A percentile compares a stretch with the other conserved stretches of the same genome.
Evolutionary conservation across 768 basidiomycete species (phyloP).

Genomic region (Xerocomus potaroensis): DNA sequence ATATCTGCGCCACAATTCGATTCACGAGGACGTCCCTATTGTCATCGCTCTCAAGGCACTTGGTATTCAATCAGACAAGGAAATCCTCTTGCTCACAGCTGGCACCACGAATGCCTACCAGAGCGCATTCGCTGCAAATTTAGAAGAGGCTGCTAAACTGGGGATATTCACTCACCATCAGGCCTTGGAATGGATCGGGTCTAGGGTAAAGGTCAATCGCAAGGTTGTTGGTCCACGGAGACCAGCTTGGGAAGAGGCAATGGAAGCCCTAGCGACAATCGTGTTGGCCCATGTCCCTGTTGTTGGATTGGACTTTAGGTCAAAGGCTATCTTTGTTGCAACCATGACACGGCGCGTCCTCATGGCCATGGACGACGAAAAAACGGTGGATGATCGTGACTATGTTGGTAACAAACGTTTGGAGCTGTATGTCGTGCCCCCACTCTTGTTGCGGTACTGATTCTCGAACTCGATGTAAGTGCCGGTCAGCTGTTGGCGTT

Average conservation of each 20-base stretch:
- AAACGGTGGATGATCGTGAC: conserved; percentile 96
- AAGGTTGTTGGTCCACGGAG: conserved; percentile 76
- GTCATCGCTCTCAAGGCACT: conserved; percentile 95
- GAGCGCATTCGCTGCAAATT: conserved; percentile 78
- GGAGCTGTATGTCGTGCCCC: conserved; percentile 69
- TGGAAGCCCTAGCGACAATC: conserved; percentile 96
- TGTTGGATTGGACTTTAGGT: conserved; percentile 78
- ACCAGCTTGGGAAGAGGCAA: conserved; percentile 89
- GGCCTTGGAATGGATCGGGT: conserved; percentile 92
- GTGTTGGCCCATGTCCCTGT: conserved; percentile 96
- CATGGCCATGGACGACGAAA: conserved; percentile 95
- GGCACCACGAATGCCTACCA: conserved; percentile 89
- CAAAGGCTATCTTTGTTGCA: conserved; percentile 95
- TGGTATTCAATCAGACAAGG: conserved; percentile 95
- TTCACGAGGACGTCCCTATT: conserved; percentile 95
- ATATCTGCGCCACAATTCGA: conserved; percentile 95
- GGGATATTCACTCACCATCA: conserved; percentile 90
- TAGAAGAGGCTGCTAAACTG: conserved; percentile 93
- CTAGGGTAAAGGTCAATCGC: conserved; percentile 85
- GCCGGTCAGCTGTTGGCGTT: conserved; percentile 95
- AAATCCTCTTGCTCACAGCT: conserved; percentile 90
- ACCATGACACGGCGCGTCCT: conserved; percentile 96
- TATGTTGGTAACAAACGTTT: conserved; percentile 99
- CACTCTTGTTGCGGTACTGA: conserved; percentile 9
- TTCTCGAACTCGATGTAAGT: conserved; percentile 39